A percentile compares a stretch with the other conserved stretches of the same genome.
phyloP scores from a whole-genome alignment of 2,329 filamentous ascomycete species.

The Fusarium transvaalense region DNA sequence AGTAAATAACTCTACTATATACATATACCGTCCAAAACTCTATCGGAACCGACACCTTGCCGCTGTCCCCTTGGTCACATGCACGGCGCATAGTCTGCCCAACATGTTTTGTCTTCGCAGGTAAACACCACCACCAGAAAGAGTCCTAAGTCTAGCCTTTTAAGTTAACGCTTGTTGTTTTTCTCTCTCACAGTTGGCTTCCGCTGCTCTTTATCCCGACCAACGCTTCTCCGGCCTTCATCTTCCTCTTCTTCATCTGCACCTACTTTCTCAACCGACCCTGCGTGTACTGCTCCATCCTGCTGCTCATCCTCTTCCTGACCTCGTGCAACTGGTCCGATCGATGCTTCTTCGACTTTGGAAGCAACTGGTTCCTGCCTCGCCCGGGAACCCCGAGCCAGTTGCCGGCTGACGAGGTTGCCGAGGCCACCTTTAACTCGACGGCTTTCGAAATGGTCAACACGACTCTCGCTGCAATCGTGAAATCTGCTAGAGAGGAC shows the following conservation, averaged over 20 bases:
- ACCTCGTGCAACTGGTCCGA: constrained; percentile 92
- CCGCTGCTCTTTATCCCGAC: constrained; percentile 90
- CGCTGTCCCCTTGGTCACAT: constrained; percentile 18
- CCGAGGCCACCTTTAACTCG: constrained; percentile 57
- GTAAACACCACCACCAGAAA: constrained; percentile 53
- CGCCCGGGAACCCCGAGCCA: constrained; percentile 59
- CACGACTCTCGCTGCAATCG: constrained; percentile 76
- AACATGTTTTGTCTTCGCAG: constrained; percentile 74
- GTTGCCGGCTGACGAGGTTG: constrained; percentile 45
- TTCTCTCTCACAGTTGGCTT: constrained; percentile 76
- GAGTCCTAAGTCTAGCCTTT: too few species aligned
- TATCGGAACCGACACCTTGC: background rate
- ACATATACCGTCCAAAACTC: background rate
- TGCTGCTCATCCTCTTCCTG: constrained; percentile 93
- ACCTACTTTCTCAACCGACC: constrained; percentile 97
- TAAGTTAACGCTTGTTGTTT: background rate
- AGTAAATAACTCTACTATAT: background rate
- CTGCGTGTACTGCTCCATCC: constrained; percentile 96
- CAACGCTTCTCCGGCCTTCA: constrained; percentile 86
- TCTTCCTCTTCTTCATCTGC: constrained; percentile 89
- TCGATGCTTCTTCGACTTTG: constrained; percentile 92
- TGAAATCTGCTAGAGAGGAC: constrained; percentile 75
- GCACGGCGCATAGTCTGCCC: constrained; percentile 33
- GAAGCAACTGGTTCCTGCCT: constrained; percentile 93
- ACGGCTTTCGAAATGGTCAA: constrained; percentile 71